phyloP scores from a whole-genome alignment of 176 grass and related monocot genomes.

The Avena insularis region DNA sequence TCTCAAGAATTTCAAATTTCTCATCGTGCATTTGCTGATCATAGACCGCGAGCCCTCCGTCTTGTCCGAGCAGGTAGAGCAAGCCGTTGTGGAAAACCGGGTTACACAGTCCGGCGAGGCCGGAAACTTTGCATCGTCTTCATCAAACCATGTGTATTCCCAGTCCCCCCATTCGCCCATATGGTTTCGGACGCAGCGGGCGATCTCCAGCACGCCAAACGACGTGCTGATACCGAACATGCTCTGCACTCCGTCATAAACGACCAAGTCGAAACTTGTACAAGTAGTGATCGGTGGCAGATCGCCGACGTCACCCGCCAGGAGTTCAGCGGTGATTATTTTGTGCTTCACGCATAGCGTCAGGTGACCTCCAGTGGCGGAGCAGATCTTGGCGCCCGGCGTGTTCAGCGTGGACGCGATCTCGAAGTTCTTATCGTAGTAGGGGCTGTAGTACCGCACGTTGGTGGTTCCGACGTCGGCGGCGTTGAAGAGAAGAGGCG shows the following conservation, averaged over 20 bases:
- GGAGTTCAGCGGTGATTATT: neutral
- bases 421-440: slow-evolving; percentile 41
- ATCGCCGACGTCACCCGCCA: neutral
- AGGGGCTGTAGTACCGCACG: slow-evolving; percentile 40
- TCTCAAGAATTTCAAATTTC: neutral
- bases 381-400: slow-evolving; percentile 27
- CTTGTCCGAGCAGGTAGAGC: slow-evolving; percentile 2
- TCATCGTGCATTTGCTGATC: neutral
- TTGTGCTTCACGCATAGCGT: neutral
- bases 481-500: no score
- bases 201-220: neutral
- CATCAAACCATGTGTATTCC: neutral
- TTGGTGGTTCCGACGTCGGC: neutral
- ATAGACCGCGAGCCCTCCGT: neutral
- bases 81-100: neutral
- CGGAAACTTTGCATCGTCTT: neutral
- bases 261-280: neutral
- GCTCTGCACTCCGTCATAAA: neutral
- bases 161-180: neutral
- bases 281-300: neutral
- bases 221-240: neutral
- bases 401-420: neutral
- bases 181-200: neutral
- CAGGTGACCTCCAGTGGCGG: slow-evolving; percentile 8
- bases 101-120: neutral